These are phyloP conservation scores for Penicillium dipodomyicola DNA, from an alignment of 495 filamentous ascomycete genomes.

Conservation along the genomic window DNA sequence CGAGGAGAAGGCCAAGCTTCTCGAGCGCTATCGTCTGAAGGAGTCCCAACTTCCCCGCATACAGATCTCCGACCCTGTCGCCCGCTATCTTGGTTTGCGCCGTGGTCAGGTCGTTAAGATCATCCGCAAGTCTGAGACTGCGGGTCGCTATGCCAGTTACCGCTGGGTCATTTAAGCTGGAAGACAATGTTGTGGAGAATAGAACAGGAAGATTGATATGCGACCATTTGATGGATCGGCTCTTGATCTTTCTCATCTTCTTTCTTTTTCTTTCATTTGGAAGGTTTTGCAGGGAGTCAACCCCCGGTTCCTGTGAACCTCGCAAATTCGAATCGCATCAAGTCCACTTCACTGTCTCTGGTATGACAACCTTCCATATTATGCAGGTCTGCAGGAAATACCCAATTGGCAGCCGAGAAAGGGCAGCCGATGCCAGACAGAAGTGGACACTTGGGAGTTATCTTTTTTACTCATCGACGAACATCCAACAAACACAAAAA, in stretches of 20 bases:
- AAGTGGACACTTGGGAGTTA: slow-evolving; percentile 16
- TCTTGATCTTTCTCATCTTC: neutral
- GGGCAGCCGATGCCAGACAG: neutral
- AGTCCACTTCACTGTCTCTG: slow-evolving; percentile 15
- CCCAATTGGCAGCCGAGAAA: neutral
- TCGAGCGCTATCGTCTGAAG: slow-evolving; percentile 90
- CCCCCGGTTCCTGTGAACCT: neutral
- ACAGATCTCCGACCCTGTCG: slow-evolving; percentile 85
- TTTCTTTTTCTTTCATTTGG: neutral
- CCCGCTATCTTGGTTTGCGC: slow-evolving; percentile 85
- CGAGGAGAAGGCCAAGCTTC: slow-evolving; percentile 80
- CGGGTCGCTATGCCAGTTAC: slow-evolving; percentile 59
- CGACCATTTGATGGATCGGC: neutral
- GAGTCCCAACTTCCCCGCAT: slow-evolving; percentile 95
- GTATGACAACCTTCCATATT: neutral
- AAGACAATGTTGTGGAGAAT: neutral
- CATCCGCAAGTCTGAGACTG: slow-evolving; percentile 72
- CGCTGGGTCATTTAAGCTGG: slow-evolving; percentile 58
- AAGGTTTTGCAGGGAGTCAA: neutral
- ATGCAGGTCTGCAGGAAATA: neutral
- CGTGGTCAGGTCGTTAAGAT: slow-evolving; percentile 98
- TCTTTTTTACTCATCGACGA: slow-evolving; percentile 15
- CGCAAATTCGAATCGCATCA: slow-evolving; percentile 9
- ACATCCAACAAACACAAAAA: slow-evolving; percentile 26
- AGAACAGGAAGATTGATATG: neutral